Base-by-base conservation (phyloP, 441 rosid species). In the Sinapis alba region DNA sequence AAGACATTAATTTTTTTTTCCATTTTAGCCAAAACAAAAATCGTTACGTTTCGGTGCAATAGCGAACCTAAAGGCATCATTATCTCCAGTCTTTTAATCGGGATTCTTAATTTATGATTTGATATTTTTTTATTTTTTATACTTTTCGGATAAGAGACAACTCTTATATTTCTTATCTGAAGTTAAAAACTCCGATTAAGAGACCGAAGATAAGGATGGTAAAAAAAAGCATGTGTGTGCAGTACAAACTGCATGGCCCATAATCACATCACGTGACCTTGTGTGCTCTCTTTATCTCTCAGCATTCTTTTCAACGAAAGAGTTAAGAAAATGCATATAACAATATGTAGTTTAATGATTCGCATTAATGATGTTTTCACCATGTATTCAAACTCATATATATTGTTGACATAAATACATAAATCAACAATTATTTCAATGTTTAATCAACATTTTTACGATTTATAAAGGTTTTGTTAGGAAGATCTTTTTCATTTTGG, bases 221-320 rank as follows among this genome's bases (percentile, higher is more conserved):
- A 21, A 43, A 41, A 38, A 43, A 75, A 61, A 51, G 21, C 69
- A 75, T 75, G 64, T 75, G 74, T 68, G 63, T 68, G 68, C 68
- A 75, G 67, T 66, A 74, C 62, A 50, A 60, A 67, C 3, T 68
- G 69, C 69, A 68, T 64, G 65, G 64, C 79, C 79, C 79, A 75
- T 68, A 32, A 53, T 62, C 58, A 68, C 7, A 69, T 36, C 79
- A 75, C 64, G 65, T 69, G 74, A 75, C 27, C 36, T 69, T 68
- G 65, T 68, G 54, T 50, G 56, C 74, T 62, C 74, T 68, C 58
- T 20, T 20, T 68, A 64, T 68, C 79, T 68, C 69, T 75, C 65
- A 10, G 63, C 45, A 60, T 68, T 61, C 18, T 15, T 45, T 66
- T 45, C n/a, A 53, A 6, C 60, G 5, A 28, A 28, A 20, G 65